A percentile compares a stretch with the other conserved stretches of the same genome.
Evolutionary conservation across 176 grass and related monocot species (phyloP).

Genomic region (Oropetium thomaeum): DNA sequence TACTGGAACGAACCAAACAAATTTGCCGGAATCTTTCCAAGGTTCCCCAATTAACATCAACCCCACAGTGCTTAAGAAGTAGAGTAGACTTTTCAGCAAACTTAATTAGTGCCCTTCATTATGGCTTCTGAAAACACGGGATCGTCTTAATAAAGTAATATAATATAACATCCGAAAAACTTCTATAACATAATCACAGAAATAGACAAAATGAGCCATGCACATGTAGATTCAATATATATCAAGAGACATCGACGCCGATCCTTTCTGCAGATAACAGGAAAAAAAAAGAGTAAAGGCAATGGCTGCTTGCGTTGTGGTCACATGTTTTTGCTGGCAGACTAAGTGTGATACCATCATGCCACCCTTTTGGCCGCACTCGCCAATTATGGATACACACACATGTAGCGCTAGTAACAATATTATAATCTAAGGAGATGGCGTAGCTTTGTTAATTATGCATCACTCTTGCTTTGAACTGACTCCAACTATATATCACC

Average conservation of each 20-base stretch:
- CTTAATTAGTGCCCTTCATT: constrained; percentile 11
- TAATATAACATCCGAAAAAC: constrained; percentile 3
- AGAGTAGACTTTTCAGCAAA: constrained; percentile 8
- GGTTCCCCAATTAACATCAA: constrained; percentile 15
- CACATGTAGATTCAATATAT: background rate
- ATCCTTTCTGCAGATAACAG: background rate
- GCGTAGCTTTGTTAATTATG: background rate
- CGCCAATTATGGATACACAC: background rate
- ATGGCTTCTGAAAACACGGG: background rate
- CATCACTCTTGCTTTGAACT: background rate
- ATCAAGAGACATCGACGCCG: background rate
- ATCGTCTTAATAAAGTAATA: too few species aligned
- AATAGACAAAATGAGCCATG: constrained; percentile 9
- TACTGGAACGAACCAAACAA: background rate
- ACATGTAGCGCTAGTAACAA: constrained; percentile 22
- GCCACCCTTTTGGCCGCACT: constrained; percentile 8
- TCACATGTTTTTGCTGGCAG: constrained; percentile 34
- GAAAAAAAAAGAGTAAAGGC: background rate
- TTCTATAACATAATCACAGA: background rate
- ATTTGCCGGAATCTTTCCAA: background rate
- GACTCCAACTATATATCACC: background rate
- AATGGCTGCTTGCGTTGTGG: constrained; percentile 31
- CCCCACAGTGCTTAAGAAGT: constrained; percentile 2
- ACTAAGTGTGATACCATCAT: constrained; percentile 37
- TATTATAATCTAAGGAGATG: constrained; percentile 13